phyloP scores from a whole-genome alignment of 352 stramenopile species.

The Pythium periplocum region DNA sequence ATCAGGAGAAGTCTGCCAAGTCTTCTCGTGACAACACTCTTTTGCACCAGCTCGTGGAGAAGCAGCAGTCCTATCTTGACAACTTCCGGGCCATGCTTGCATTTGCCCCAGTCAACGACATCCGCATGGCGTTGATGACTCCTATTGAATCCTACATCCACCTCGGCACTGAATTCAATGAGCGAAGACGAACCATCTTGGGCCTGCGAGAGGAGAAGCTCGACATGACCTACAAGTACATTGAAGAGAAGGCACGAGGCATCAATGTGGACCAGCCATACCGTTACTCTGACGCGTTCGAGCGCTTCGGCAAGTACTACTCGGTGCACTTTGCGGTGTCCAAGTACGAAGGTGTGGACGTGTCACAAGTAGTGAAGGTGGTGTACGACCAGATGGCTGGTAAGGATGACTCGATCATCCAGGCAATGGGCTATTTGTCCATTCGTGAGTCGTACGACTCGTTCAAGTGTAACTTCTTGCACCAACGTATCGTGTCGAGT shows the following conservation, averaged over 20 bases:
- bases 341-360: slow-evolving; percentile 60
- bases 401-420: slow-evolving; percentile 49
- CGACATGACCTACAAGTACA: slow-evolving; percentile 75
- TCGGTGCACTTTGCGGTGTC: slow-evolving; percentile 71
- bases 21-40: slow-evolving; percentile 44
- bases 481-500: slow-evolving; percentile 72
- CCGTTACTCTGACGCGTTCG: slow-evolving; percentile 74
- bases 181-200: slow-evolving; percentile 54
- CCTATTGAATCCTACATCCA: slow-evolving; percentile 76
- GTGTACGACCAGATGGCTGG: slow-evolving; percentile 72
- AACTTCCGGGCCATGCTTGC: slow-evolving; percentile 78
- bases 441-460: slow-evolving; percentile 69
- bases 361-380: slow-evolving; percentile 55
- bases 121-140: slow-evolving; percentile 71
- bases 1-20: slow-evolving; percentile 34
- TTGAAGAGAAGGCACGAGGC: slow-evolving; percentile 59
- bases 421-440: slow-evolving; percentile 52
- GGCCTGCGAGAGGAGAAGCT: slow-evolving; percentile 68
- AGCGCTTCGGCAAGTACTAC: slow-evolving; percentile 80
- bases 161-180: slow-evolving; percentile 50
- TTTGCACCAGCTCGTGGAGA: slow-evolving; percentile 48
- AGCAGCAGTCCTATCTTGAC: slow-evolving; percentile 69
- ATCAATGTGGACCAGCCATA: slow-evolving; percentile 56
- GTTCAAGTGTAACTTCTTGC: slow-evolving; percentile 79
- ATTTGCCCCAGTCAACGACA: slow-evolving; percentile 68